phyloP scores from a whole-genome alignment of 2,329 filamentous ascomycete genomes.

The Aulographum hederae region DNA sequence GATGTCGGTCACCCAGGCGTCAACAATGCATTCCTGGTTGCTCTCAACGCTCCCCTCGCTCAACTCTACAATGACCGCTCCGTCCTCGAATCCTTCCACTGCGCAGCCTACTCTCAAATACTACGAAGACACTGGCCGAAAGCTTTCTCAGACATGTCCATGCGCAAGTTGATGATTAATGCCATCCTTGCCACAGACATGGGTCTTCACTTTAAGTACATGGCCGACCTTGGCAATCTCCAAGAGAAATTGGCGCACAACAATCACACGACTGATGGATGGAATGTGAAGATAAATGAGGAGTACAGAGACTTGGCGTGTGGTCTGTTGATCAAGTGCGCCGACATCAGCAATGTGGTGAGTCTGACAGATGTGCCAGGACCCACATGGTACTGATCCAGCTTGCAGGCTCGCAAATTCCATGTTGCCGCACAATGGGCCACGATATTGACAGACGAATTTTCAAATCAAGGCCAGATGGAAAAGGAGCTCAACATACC shows the following conservation, averaged over 20 bases:
- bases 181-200: slow-evolving; percentile 97
- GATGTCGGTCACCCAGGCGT: slow-evolving; percentile 96
- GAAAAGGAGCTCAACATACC: slow-evolving; percentile 74
- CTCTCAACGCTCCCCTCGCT: slow-evolving; percentile 78
- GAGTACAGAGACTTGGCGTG: slow-evolving; percentile 69
- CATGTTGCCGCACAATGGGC: slow-evolving; percentile 78
- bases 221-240: slow-evolving; percentile 67
- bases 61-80: slow-evolving; percentile 95
- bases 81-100: slow-evolving; percentile 93
- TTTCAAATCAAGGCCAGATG: slow-evolving; percentile 82
- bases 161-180: slow-evolving; percentile 86
- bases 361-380: too few relatives aligned
- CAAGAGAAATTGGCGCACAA: slow-evolving; percentile 60
- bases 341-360: slow-evolving; percentile 96
- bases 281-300: slow-evolving; percentile 58
- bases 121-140: slow-evolving; percentile 80
- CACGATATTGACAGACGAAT: slow-evolving; percentile 84
- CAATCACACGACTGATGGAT: slow-evolving; percentile 44
- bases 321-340: slow-evolving; percentile 88
- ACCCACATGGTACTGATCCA: background rate
- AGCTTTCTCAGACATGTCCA: slow-evolving; percentile 57
- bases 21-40: slow-evolving; percentile 91
- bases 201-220: slow-evolving; percentile 93
- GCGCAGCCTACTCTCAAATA: slow-evolving; percentile 91
- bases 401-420: slow-evolving; percentile 72